phyloP scores from a whole-genome alignment of 257 asterid genomes.

The Cruciata laevipes region DNA sequence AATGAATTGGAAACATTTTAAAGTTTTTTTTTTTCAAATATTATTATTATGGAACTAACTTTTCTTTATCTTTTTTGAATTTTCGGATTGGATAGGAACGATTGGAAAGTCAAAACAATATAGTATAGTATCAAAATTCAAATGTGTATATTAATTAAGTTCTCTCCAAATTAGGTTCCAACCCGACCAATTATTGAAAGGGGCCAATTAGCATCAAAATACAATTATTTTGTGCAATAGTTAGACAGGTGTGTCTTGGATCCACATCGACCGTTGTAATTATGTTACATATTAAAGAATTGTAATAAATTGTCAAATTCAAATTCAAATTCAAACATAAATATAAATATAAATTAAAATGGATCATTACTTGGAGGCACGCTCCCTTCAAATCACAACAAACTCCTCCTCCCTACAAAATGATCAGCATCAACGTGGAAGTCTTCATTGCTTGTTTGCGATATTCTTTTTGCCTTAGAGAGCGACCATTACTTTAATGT shows the following conservation, averaged over 20 bases:
- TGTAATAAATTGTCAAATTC: neutral
- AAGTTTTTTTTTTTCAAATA: neutral
- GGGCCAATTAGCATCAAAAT: neutral
- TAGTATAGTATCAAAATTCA: no score
- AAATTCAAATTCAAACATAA: no score
- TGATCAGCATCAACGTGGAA: slow-evolving; percentile 7
- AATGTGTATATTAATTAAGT: neutral
- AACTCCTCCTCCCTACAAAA: neutral
- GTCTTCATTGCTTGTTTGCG: neutral
- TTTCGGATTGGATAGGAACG: neutral
- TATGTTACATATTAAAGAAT: neutral
- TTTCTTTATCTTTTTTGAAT: no score
- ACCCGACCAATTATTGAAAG: neutral
- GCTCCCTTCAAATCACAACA: slow-evolving; percentile 4
- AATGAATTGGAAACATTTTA: no score
- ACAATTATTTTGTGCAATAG: neutral
- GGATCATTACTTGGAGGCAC: slow-evolving; percentile 9
- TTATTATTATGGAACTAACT: no score
- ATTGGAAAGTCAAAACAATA: neutral
- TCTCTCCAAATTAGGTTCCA: neutral
- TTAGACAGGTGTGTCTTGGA: neutral
- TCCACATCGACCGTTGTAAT: slow-evolving; percentile 6
- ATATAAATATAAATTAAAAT: no score
- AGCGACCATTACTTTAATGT: neutral
- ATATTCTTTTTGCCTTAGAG: neutral